phyloP scores from a whole-genome alignment of 257 asterid genomes.

The Striga asiatica region DNA sequence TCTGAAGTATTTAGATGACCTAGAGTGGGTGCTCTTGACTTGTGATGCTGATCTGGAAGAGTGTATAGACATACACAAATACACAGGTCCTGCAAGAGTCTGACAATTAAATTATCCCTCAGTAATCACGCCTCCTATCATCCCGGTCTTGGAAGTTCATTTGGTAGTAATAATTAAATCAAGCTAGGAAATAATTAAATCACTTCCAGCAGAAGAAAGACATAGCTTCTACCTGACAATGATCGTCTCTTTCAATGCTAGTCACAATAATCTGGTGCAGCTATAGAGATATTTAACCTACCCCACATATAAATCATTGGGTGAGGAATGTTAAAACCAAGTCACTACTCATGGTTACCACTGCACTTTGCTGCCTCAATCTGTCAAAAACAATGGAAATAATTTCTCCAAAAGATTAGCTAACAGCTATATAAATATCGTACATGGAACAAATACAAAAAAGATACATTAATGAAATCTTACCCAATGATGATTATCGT shows the following conservation, averaged over 20 bases:
- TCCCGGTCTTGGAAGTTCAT: conserved; percentile 43
- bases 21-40: conserved; percentile 76
- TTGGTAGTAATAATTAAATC: background rate
- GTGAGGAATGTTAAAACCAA: background rate
- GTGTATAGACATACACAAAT: conserved; percentile 56
- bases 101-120: conserved; percentile 46
- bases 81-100: conserved; percentile 30
- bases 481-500: too few species aligned
- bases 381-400: background rate
- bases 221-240: background rate
- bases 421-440: background rate
- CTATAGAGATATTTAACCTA: background rate
- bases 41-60: conserved; percentile 87
- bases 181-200: background rate
- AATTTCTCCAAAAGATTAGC: background rate
- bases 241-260: background rate
- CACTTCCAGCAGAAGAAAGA: background rate
- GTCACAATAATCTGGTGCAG: background rate
- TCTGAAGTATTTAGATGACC: conserved; percentile 62
- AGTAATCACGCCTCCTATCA: conserved; percentile 26
- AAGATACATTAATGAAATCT: background rate
- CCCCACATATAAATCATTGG: too few species aligned
- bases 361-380: background rate
- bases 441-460: background rate
- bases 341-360: background rate